Evolutionary conservation across 495 filamentous ascomycete genomes (phyloP), one percentile per base, ranked within the genome.

Genomic region (Trichoderma virens): DNA sequence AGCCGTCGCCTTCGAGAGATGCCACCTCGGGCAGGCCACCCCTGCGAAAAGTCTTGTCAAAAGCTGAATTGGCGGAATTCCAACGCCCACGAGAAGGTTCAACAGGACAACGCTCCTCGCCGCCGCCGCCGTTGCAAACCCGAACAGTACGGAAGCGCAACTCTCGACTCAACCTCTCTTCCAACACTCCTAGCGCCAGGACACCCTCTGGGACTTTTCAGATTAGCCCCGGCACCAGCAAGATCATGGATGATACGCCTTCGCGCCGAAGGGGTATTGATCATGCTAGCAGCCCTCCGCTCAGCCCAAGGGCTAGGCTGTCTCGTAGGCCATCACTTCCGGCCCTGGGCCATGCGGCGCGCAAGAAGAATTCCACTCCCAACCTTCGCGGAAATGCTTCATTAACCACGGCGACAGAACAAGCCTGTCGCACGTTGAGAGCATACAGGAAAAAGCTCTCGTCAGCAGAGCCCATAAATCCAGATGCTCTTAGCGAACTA

Each of bases 371-470:
- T 61, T 65, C 61, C 30, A 30, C 35, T 9, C 63, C 61, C 13
- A 71, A 63, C 56, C 59, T 70, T 27, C 71, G 69, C 3, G 59
- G 62, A 25, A 84, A 85, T 28, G 87, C 88, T 9, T 83, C 81
- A 61, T 78, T 96, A 6, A 86, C 86, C 68, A 85, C 85, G 75
- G 86, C 89, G 7, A 93, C 90, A 1, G 90, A 94, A 67, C 88
- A 92, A 66, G 79, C 92, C 0, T 91, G 88, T 67, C 88, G 89
- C 30, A 87, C 87, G 5, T 80, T 98, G 7, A 85, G 88, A 60
- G 84, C 87, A 2, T 97, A 95, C 70, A 83, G 94, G 18, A 93
- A 92, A 75, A 91, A 90, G 70, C 82, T 97, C 8, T 75, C 84
- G 27, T 85, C 84, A 14, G 84, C 83, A 14, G 83, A 85, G 34